Base-by-base conservation (phyloP, 805 yeast species). In the Candida vaughaniae region DNA sequence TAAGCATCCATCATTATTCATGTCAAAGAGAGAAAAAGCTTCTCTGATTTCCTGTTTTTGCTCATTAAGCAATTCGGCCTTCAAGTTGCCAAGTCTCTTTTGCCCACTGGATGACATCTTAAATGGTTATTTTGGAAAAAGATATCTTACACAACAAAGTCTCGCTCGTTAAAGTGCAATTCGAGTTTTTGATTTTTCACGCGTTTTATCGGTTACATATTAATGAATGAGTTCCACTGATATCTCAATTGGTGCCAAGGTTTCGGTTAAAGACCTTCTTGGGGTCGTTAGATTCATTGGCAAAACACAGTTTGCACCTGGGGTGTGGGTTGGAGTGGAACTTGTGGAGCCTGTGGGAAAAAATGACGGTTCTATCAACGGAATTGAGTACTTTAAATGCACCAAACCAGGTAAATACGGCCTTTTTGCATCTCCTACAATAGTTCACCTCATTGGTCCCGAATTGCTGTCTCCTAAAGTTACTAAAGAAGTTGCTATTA, bases 41-140 rank as follows among this genome's bases (percentile, higher is more conserved):
- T 90, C 97, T 43, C 88, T 72, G 47, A 90, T 87, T 56, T 91
- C 96, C 53, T 85, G 93, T 48, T 83, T 84, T 56, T 89, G 95
- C 51, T 89, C 96, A 38, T 85, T 87, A 42, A 86, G 66, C 28
- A 89, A 69, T 50, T 87, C 95, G 29, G 68, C 69, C 49, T 76
- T 78, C 53, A 77, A 60, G 49, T 66, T 79, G n/a, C 65, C 62
- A 28, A 56, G 42, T 16, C 47, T 26, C 22, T 42, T 42, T 31
- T 28, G 39, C 35, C 58, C 49, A 27, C 44, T 41, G 10, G 30
- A 35, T 25, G 38, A 35, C 29, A 41, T 45, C 12, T 28, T 35
- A 12, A 10, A 26, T 28, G 42, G 32, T 7, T 20, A 6, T 20
- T 20, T 20, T 20, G 23, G 15, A 6, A n/a, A 8, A 25, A 25